Conservation (phyloP, 768 basidiomycete species). For the Suillus occidentalis region DNA sequence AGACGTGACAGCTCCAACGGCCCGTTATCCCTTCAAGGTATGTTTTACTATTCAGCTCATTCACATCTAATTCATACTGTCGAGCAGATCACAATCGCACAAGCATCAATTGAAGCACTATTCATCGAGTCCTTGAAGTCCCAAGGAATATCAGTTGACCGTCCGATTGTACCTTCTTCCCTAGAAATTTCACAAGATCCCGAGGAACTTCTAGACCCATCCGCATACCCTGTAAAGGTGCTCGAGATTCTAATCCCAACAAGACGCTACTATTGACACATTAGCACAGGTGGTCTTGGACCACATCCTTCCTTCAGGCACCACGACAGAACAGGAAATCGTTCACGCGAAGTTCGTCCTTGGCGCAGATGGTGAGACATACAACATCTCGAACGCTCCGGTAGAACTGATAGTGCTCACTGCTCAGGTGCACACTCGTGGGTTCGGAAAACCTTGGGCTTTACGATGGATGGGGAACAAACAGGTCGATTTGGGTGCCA, state of each 20-base stretch:
- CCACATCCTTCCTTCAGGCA: constrained; percentile 10
- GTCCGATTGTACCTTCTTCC: constrained; percentile 32
- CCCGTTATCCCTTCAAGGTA: constrained; percentile 74
- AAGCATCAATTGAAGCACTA: constrained; percentile 43
- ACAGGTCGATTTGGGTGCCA: constrained; percentile 32
- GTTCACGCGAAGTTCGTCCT: constrained; percentile 37
- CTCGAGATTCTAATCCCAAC: not conserved
- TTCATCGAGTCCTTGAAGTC: constrained; percentile 41
- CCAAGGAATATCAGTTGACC: constrained; percentile 35
- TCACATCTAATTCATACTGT: not conserved
- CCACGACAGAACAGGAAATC: constrained; percentile 32
- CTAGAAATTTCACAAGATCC: constrained; percentile 37
- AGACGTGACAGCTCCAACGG: constrained; percentile 60
- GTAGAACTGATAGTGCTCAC: not conserved
- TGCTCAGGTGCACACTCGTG: constrained; percentile 44
- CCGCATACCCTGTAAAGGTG: constrained; percentile 34
- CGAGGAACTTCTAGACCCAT: constrained; percentile 33
- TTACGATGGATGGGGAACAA: constrained; percentile 49
- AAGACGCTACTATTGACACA: not conserved
- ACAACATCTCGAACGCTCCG: not conserved
- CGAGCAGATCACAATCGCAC: constrained; percentile 37
- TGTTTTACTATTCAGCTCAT: not conserved
- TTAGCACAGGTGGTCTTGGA: constrained; percentile 6
- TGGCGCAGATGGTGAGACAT: constrained; percentile 33
- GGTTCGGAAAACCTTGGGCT: constrained; percentile 45